Conservation (phyloP, 139 green algal genomes). For the Volvox africanus region DNA sequence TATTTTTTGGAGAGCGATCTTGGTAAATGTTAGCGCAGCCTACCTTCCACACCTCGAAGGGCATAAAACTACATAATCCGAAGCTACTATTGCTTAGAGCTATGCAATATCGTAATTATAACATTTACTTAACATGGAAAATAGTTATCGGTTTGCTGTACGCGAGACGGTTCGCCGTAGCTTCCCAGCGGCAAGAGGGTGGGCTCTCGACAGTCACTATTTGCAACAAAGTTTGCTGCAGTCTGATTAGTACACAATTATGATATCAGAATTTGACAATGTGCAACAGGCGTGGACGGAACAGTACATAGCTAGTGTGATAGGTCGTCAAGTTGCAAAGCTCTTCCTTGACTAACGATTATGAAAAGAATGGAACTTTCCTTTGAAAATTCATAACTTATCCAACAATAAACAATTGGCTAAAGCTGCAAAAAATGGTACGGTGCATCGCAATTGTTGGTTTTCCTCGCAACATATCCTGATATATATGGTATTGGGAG, state of each 20-base stretch:
- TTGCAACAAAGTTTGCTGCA: background rate
- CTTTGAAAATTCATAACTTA: background rate
- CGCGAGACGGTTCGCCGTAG: conserved; percentile 20
- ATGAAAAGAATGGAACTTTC: background rate
- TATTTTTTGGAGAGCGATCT: background rate
- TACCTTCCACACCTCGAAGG: background rate
- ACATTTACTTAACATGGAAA: background rate
- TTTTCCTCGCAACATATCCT: background rate
- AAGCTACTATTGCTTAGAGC: background rate
- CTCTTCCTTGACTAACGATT: background rate
- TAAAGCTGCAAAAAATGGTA: background rate
- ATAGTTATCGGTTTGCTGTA: conserved; percentile 7
- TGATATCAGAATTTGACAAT: background rate
- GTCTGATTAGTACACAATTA: background rate
- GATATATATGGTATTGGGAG: no score
- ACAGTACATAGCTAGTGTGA: background rate
- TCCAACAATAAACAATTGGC: background rate
- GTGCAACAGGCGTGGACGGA: background rate
- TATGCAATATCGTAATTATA: background rate
- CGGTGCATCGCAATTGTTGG: background rate
- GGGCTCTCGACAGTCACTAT: conserved; percentile 2
- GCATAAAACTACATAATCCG: background rate
- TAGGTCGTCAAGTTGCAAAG: background rate
- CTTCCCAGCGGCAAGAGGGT: background rate
- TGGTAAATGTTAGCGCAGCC: background rate